Conservation (phyloP, 2,329 filamentous ascomycete genomes). For the Elsinoe batatas region DNA sequence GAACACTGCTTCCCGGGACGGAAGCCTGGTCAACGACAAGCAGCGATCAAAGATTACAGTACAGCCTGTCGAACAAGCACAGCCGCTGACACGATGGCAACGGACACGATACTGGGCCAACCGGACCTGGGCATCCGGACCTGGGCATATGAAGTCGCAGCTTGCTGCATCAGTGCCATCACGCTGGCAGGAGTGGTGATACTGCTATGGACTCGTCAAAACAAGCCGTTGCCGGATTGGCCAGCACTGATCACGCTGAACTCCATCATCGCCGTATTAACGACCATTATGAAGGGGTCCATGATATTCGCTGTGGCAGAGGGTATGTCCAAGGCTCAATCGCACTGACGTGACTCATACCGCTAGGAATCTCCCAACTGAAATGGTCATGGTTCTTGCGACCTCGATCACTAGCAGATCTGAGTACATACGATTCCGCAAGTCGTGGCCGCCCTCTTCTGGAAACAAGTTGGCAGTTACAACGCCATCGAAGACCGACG, state of each 20-base stretch:
- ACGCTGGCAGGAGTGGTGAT: background rate
- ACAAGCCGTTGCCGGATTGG: constrained; percentile 14
- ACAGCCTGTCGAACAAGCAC: too few species aligned
- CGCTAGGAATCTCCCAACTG: constrained; percentile 15
- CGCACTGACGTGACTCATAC: too few species aligned
- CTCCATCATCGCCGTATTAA: constrained; percentile 11
- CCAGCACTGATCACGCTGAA: constrained; percentile 14
- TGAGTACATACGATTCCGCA: constrained; percentile 27
- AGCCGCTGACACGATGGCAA: too few species aligned
- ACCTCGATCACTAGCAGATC: constrained; percentile 19
- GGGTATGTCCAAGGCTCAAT: too few species aligned
- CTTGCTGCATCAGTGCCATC: background rate
- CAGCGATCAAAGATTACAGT: too few species aligned
- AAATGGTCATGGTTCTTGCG: constrained; percentile 16
- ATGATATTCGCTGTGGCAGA: constrained; percentile 7
- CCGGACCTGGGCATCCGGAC: background rate
- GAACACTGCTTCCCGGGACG: too few species aligned
- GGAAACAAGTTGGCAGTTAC: too few species aligned
- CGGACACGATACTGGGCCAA: background rate
- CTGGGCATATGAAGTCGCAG: constrained; percentile 3
- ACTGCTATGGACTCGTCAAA: background rate
- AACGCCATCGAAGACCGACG: too few species aligned
- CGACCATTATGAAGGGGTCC: constrained; percentile 12
- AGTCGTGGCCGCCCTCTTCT: too few species aligned
- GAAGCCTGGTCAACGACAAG: too few species aligned